Base-by-base conservation (phyloP, 2,329 filamentous ascomycete species). In the Alternaria sp. region DNA sequence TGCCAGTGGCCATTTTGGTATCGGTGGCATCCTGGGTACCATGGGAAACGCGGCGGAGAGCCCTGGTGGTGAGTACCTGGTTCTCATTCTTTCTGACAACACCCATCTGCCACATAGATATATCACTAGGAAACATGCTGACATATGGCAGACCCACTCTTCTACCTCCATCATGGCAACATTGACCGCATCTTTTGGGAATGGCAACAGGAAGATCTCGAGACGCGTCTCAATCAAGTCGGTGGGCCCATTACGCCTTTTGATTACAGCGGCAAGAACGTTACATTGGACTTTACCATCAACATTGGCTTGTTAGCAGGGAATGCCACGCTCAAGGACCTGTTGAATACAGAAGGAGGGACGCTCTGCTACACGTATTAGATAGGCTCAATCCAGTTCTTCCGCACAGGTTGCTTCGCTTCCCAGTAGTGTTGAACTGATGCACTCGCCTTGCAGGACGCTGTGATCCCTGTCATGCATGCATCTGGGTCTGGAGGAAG, bases 101-200 rank as follows among this genome's bases (percentile, higher is more conserved):
- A 41, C 15, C 15, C n/a, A 18, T 41, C n/a, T 46, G 14, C 44
- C 20, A 46, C 44, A 23, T 15, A 15, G 14, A 25, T 11, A 28
- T 20, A 26, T 12, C 46, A 18, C 15, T 20, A 5, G 15, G 12
- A 20, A 12, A 50, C 6, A 30, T 15, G 18, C 25, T 50, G n/a
- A 50, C 25, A 21, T 2, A 12, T 30, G 47, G 5, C 25, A 50
- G 64, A 67, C 6, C 81, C 76, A 26, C 61, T 76, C 14, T 83
- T 78, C 70, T 82, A 74, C 47, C 69, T 82, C 28, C 80, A 82
- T 60, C 76, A 81, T 60, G 69, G 72, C 9, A 78, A 79, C 58
- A 67, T 82, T 7, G 79, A 82, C 65, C 74, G 71, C 5, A 68
- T 80, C 18, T 75, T 77, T 51, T 81, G 76, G 69, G n/a, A 30